These are phyloP conservation scores for Phytophthora fragariaefolia DNA, from an alignment of 352 stramenopile species.

Conservation along the genomic window DNA sequence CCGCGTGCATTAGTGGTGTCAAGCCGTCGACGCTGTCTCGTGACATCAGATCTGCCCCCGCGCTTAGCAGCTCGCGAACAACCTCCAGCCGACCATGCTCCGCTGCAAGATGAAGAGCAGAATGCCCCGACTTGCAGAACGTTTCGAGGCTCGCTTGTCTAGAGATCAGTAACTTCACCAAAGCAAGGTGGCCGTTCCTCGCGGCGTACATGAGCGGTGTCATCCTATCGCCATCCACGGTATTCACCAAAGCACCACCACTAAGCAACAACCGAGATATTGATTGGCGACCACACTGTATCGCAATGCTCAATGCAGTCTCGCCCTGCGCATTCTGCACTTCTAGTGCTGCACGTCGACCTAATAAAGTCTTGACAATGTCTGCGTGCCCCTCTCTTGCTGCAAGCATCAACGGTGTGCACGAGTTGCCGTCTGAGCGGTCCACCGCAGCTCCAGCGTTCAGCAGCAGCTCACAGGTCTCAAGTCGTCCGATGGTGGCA, in stretches of 20 bases:
- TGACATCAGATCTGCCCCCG: constrained; percentile 21
- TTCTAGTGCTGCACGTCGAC: constrained; percentile 17
- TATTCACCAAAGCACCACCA: constrained; percentile 23
- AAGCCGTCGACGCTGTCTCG: constrained; percentile 24
- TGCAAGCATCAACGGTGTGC: constrained; percentile 37
- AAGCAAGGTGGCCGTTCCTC: constrained; percentile 27
- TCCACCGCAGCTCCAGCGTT: constrained; percentile 25
- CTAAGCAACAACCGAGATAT: constrained; percentile 21
- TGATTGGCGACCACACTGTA: constrained; percentile 24
- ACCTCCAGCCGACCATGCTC: constrained; percentile 29
- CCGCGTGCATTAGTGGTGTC: constrained; percentile 37
- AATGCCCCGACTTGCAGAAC: constrained; percentile 14
- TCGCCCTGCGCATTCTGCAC: constrained; percentile 19
- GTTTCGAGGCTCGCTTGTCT: constrained; percentile 20
- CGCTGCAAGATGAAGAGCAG: constrained; percentile 31
- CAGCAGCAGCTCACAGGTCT: constrained; percentile 30
- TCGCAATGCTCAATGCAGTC: constrained; percentile 31
- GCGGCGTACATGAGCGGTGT: constrained; percentile 36
- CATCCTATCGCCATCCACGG: constrained; percentile 23
- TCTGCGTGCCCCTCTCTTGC: constrained; percentile 19
- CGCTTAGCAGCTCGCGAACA: constrained; percentile 24
- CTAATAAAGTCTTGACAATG: constrained; percentile 19
- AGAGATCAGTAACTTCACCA: constrained; percentile 27
- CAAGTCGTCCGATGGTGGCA: constrained; percentile 12
- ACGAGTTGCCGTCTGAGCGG: constrained; percentile 9